phyloP scores from a whole-genome alignment of 306 rosid species.

The Ziziphus jujuba region DNA sequence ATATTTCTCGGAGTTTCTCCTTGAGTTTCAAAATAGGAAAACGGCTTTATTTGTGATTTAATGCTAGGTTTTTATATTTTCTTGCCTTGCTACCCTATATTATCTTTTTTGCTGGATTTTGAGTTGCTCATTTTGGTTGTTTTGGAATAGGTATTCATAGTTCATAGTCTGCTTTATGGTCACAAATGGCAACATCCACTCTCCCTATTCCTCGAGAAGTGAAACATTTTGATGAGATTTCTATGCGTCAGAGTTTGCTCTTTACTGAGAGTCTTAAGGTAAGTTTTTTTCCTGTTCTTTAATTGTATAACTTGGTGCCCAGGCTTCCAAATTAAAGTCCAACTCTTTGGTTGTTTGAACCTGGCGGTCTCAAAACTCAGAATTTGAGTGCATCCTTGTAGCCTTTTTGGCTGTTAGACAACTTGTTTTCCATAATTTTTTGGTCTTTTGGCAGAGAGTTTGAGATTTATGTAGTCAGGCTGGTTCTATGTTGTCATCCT shows the following conservation, averaged over 20 bases:
- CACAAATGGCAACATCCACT: slow-evolving; percentile 55
- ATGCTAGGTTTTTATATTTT: slow-evolving; percentile 6
- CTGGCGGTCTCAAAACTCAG: background rate
- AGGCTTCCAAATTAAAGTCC: slow-evolving; percentile 1
- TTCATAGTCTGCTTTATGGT: slow-evolving; percentile 48
- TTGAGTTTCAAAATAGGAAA: background rate
- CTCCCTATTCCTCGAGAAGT: slow-evolving; percentile 52
- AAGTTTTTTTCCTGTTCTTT: slow-evolving; percentile 9
- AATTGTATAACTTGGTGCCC: background rate
- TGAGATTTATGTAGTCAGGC: background rate
- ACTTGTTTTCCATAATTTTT: background rate
- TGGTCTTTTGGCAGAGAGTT: background rate
- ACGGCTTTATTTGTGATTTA: background rate
- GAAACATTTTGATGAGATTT: slow-evolving; percentile 89
- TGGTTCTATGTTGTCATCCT: slow-evolving; percentile 17
- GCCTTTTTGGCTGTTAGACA: background rate
- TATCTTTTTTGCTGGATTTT: slow-evolving; percentile 5
- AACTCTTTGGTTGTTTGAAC: slow-evolving; percentile 1
- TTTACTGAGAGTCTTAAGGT: slow-evolving; percentile 96
- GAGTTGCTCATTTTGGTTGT: background rate
- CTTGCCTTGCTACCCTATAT: slow-evolving; percentile 2
- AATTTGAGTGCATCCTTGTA: slow-evolving; percentile 1
- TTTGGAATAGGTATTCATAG: slow-evolving; percentile 33
- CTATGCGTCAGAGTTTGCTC: slow-evolving; percentile 91
- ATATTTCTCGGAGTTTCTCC: background rate